These are phyloP conservation scores for Chlamydomonas schloesseri DNA, from an alignment of 139 green algal genomes.

Conservation along the genomic window DNA sequence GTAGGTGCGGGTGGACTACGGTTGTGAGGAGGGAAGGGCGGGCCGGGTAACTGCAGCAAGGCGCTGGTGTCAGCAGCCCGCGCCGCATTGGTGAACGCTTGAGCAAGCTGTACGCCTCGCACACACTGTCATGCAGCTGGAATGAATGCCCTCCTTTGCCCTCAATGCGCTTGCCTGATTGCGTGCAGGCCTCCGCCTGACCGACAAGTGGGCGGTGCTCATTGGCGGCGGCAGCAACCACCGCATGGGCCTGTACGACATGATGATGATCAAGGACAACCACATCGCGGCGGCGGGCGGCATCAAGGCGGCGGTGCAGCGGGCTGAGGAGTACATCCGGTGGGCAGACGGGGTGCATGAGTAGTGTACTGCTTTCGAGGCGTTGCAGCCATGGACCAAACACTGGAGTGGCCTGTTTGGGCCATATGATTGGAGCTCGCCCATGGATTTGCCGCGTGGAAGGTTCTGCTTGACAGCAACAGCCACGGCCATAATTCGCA, in stretches of 20 bases:
- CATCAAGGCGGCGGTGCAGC: conserved; percentile 74
- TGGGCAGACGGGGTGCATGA: not conserved
- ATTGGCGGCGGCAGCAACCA: conserved; percentile 81
- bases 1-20: not conserved
- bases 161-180: no score
- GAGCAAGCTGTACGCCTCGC: no score
- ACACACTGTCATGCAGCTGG: no score
- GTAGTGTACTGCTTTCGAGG: not conserved
- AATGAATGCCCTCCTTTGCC: no score
- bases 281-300: conserved; percentile 97
- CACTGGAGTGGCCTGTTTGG: no score
- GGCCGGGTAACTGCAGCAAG: not conserved
- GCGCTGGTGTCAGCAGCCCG: no score
- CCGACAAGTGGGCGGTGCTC: conserved; percentile 99
- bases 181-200: conserved; percentile 80
- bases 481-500: no score
- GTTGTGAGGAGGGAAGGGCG: no score
- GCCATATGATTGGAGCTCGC: no score
- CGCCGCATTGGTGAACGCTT: no score
- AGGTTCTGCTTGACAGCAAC: no score
- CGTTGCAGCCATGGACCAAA: not conserved
- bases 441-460: no score
- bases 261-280: conserved; percentile 99
- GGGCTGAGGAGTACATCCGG: conserved; percentile 72
- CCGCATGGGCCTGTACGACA: conserved; percentile 94